These are phyloP conservation scores for Deuterostichococcus epilithicus DNA, from an alignment of 139 green algal species.

Conservation along the genomic window DNA sequence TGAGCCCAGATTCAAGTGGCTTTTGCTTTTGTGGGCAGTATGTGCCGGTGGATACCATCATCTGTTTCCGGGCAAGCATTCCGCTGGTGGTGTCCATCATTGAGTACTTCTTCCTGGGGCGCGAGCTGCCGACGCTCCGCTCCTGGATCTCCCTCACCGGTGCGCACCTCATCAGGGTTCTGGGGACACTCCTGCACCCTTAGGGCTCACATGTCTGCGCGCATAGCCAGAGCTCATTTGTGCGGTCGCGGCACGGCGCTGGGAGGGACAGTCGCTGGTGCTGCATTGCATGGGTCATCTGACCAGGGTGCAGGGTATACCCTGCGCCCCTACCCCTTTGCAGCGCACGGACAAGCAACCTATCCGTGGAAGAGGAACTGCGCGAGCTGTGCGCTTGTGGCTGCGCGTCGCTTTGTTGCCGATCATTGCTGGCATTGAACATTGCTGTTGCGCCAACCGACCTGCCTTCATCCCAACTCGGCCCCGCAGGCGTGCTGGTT, in stretches of 20 bases:
- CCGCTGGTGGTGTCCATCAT: slow-evolving; percentile 62
- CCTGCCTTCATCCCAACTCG: background rate
- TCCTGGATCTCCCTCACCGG: slow-evolving; percentile 32
- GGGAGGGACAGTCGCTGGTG: too few relatives aligned
- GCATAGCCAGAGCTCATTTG: too few relatives aligned
- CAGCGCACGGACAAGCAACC: too few relatives aligned
- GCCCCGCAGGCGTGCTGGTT: slow-evolving; percentile 8
- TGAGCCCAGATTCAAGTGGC: background rate
- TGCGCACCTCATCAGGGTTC: slow-evolving; percentile 27
- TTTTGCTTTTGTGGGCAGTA: too few relatives aligned
- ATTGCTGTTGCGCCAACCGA: slow-evolving; percentile 9
- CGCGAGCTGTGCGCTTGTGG: background rate
- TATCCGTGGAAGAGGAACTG: too few relatives aligned
- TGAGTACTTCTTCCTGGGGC: slow-evolving; percentile 66
- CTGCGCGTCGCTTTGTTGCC: background rate
- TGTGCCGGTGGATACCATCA: slow-evolving; percentile 81
- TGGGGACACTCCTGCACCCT: too few relatives aligned
- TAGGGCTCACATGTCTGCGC: too few relatives aligned
- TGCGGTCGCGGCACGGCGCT: too few relatives aligned
- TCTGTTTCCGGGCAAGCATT: slow-evolving; percentile 68
- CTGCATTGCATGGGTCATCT: too few relatives aligned
- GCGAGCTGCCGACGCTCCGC: slow-evolving; percentile 45
- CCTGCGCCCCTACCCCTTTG: too few relatives aligned
- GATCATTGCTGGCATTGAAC: slow-evolving; percentile 11
- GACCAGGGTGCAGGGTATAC: too few relatives aligned